These are phyloP conservation scores for Teratosphaeria pseudoeucalypti DNA, from an alignment of 2,329 filamentous ascomycete species.

Conservation along the genomic window DNA sequence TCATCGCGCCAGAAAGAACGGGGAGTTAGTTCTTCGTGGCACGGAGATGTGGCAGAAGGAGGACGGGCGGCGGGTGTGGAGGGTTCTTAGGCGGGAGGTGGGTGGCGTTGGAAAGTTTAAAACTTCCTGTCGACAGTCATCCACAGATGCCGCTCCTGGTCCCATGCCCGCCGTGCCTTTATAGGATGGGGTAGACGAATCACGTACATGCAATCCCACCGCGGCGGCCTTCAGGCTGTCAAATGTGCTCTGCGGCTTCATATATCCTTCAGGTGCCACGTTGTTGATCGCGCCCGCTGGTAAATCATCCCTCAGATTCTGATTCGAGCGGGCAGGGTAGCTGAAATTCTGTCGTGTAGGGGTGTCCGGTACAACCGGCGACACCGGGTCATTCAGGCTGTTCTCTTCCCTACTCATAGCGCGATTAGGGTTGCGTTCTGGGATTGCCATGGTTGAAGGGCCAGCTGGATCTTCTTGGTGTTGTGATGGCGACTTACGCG, in stretches of 20 bases:
- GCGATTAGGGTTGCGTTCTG: slow-evolving; percentile 4
- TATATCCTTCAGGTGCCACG: not conserved
- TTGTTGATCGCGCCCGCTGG: not conserved
- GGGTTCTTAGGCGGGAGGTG: not conserved
- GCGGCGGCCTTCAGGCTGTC: slow-evolving; percentile 21
- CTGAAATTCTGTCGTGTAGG: slow-evolving; percentile 5
- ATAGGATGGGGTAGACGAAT: not conserved
- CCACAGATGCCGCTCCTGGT: not conserved
- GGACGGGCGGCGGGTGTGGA: not conserved
- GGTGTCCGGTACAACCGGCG: not conserved
- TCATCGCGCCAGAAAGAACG: not conserved
- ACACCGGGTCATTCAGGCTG: not conserved
- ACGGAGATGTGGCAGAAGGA: not conserved
- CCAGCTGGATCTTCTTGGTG: not conserved
- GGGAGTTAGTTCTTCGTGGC: not conserved
- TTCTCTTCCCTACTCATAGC: slow-evolving; percentile 3
- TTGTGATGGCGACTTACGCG: not conserved
- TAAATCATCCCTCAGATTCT: not conserved
- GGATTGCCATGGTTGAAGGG: not conserved
- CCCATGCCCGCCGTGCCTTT: not conserved
- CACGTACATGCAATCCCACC: slow-evolving; percentile 21
- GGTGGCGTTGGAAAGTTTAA: not conserved
- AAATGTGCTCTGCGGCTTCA: slow-evolving; percentile 1
- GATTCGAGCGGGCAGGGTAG: slow-evolving; percentile 1
- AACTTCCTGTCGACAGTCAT: not conserved